Conservation (phyloP, 78 protist genomes). For the slime mould (Dictyostelium discoideum) region DNA sequence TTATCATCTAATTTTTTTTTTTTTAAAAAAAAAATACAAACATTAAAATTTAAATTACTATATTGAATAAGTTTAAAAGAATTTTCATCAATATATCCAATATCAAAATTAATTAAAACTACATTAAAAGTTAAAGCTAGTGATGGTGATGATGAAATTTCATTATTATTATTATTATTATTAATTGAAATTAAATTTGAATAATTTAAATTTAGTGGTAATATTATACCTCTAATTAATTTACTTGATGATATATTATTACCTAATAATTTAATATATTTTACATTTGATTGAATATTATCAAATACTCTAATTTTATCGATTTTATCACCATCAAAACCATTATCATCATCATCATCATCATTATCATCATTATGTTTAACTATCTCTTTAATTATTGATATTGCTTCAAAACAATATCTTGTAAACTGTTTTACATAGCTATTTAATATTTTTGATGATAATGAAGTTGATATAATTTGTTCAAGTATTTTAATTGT, state of each 20-base stretch:
- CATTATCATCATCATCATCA: not conserved
- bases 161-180: not conserved
- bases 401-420: not conserved
- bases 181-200: not conserved
- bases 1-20: no score
- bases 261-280: slow-evolving; percentile 44
- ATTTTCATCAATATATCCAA: slow-evolving; percentile 17
- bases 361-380: not conserved
- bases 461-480: slow-evolving; percentile 30
- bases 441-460: slow-evolving; percentile 35
- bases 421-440: slow-evolving; percentile 6
- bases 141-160: not conserved
- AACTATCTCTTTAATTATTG: not conserved
- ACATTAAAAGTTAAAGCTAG: not conserved
- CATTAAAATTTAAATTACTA: slow-evolving; percentile 25
- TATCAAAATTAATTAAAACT: slow-evolving; percentile 31
- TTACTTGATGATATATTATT: slow-evolving; percentile 37
- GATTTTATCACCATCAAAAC: not conserved
- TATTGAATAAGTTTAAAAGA: not conserved
- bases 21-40: not conserved
- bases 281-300: not conserved
- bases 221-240: slow-evolving; percentile 27
- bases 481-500: not conserved
- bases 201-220: not conserved
- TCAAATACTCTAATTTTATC: not conserved